These are phyloP conservation scores for Bipolaris sorokiniana DNA, from an alignment of 2,329 filamentous ascomycete genomes.

Conservation along the genomic window DNA sequence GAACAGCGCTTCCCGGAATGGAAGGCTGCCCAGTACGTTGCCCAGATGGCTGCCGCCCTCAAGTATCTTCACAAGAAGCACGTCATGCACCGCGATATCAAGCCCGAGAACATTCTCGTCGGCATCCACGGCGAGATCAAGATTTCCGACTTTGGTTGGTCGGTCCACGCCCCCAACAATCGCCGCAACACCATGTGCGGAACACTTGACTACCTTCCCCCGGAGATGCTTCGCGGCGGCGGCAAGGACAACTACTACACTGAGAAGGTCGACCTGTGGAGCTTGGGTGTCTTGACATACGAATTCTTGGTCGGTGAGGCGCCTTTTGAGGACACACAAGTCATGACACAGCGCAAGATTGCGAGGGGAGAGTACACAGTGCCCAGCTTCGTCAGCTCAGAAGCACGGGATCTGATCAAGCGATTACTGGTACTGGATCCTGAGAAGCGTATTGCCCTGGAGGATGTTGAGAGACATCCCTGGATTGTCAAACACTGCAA, in stretches of 20 bases:
- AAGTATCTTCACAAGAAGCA: constrained; percentile 95
- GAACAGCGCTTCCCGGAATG: constrained; percentile 82
- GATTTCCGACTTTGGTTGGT: constrained; percentile 98
- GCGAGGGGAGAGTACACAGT: constrained; percentile 89
- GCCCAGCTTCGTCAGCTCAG: constrained; percentile 85
- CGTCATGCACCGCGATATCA: constrained; percentile 96
- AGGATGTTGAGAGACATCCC: constrained; percentile 86
- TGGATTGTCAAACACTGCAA: constrained; percentile 98
- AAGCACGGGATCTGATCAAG: constrained; percentile 92
- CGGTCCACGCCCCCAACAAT: constrained; percentile 95
- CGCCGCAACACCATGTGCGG: constrained; percentile 94
- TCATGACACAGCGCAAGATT: constrained; percentile 94
- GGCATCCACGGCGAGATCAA: constrained; percentile 98
- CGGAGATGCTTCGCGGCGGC: constrained; percentile 92
- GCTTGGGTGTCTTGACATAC: constrained; percentile 90
- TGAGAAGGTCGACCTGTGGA: constrained; percentile 97
- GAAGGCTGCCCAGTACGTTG: constrained; percentile 85
- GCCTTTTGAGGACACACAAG: constrained; percentile 92
- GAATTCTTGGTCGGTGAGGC: constrained; percentile 96
- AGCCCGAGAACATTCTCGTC: constrained; percentile 95
- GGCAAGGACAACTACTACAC: constrained; percentile 85
- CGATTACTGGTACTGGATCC: constrained; percentile 87
- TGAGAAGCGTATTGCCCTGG: constrained; percentile 87
- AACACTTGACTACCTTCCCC: constrained; percentile 94
- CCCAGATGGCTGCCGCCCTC: constrained; percentile 88